These are phyloP conservation scores for Eutreptiella sp. DNA, from an alignment of 208 protist genomes.

Conservation along the genomic window DNA sequence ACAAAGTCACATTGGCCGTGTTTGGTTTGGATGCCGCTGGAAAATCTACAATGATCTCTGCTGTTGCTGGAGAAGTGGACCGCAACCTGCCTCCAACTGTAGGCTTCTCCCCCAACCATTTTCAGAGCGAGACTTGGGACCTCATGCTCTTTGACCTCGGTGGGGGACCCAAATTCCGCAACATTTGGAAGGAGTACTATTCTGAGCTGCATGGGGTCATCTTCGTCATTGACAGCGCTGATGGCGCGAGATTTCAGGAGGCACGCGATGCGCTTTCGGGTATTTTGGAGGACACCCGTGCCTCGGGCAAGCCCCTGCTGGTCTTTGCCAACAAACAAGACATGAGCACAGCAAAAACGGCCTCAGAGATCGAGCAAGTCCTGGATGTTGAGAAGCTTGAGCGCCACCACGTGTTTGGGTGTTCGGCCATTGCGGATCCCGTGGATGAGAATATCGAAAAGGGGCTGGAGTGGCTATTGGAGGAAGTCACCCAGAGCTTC, in stretches of 20 bases:
- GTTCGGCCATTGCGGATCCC: slow-evolving; percentile 53
- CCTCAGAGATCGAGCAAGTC: slow-evolving; percentile 68
- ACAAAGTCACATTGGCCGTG: slow-evolving; percentile 65
- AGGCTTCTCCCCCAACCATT: slow-evolving; percentile 70
- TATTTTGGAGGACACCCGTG: slow-evolving; percentile 78
- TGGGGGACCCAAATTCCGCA: slow-evolving; percentile 71
- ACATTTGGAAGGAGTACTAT: slow-evolving; percentile 83
- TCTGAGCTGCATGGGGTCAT: slow-evolving; percentile 78
- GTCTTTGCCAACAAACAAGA: slow-evolving; percentile 99
- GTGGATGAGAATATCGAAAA: slow-evolving; percentile 51
- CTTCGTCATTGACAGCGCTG: slow-evolving; percentile 69
- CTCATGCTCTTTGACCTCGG: slow-evolving; percentile 82
- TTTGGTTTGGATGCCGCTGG: slow-evolving; percentile 84
- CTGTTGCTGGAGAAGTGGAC: slow-evolving; percentile 91
- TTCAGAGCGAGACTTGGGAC: slow-evolving; percentile 71
- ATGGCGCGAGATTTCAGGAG: slow-evolving; percentile 53
- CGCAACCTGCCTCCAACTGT: slow-evolving; percentile 72
- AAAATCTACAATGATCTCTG: slow-evolving; percentile 97
- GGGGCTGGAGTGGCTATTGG: slow-evolving; percentile 74
- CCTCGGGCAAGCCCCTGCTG: slow-evolving; percentile 93
- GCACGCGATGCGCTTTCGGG: slow-evolving; percentile 55
- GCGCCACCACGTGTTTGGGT: slow-evolving; percentile 52
- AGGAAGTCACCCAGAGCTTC: slow-evolving; percentile 52
- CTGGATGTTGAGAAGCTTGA: slow-evolving; percentile 42
- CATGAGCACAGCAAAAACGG: slow-evolving; percentile 59